These are phyloP conservation scores for Russula dissimulans DNA, from an alignment of 768 basidiomycete species.

Conservation along the genomic window DNA sequence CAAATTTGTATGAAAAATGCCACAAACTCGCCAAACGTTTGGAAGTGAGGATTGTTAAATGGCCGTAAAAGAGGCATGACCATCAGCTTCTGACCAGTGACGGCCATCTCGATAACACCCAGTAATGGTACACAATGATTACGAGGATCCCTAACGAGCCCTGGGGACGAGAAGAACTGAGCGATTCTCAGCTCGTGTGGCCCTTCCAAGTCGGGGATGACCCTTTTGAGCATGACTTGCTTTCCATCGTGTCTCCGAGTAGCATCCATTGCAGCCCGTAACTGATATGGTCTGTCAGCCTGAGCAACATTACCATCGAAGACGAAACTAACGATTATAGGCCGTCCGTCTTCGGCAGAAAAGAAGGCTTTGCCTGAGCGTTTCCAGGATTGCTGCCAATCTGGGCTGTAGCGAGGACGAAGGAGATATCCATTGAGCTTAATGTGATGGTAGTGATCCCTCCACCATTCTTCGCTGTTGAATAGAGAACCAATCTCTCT, in stretches of 20 bases:
- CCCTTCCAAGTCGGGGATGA: background rate
- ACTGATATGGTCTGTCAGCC: background rate
- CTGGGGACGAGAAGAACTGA: constrained; percentile 16
- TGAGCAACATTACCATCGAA: too few relatives aligned
- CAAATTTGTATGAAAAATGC: constrained; percentile 19
- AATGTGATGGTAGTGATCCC: background rate
- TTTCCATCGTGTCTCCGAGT: constrained; percentile 24
- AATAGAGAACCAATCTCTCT: background rate
- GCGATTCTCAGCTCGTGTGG: constrained; percentile 27
- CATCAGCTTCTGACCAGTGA: background rate
- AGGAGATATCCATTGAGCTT: background rate
- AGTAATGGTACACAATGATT: constrained; percentile 22
- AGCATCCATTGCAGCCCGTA: constrained; percentile 24
- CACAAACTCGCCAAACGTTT: constrained; percentile 1
- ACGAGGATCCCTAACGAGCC: constrained; percentile 10
- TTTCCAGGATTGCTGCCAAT: constrained; percentile 5
- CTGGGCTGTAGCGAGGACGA: constrained; percentile 2
- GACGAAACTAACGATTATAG: background rate
- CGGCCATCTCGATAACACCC: background rate
- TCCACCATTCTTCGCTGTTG: background rate
- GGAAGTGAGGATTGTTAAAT: background rate
- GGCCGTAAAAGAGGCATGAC: background rate
- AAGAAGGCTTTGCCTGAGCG: background rate
- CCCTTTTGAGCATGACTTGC: constrained; percentile 27
- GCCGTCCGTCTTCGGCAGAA: background rate